Evolutionary conservation across 768 basidiomycete genomes (phyloP), one percentile per base, ranked within the genome.

Genomic region (Panaeolus cyanescens): DNA sequence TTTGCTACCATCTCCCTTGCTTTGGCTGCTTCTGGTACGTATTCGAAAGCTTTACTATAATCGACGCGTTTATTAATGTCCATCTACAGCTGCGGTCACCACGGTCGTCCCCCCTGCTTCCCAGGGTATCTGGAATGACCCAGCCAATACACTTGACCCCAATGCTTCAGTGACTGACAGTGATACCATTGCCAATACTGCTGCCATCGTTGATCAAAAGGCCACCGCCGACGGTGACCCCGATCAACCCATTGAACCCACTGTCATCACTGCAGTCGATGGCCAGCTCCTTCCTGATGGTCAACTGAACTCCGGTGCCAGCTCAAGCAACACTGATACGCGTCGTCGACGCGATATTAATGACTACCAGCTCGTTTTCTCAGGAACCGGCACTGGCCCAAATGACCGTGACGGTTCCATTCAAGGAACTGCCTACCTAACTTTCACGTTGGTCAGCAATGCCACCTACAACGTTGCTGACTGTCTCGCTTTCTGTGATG

Each of bases 351-450:
- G 77, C 15, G 32, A 65, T 28, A 39, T 71, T 31, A 61, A 64
- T 20, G 72, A 71, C 50, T 80, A 81, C 54, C 67, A 73, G 12
- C 61, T 72, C 17, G 75, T 82, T 5, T 83, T 83, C 64, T 54
- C 65, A 1, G 79, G 79, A 1, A 74, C 75, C 4, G 75, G 77
- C 2, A 74, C 69, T n/a, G 70, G 70, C 1, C 59, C 68, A 9
- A 70, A 59, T 12, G 79, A 78, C 61, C 67, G 77, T 25, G 81
- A 82, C 60, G 80, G 70, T 12, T 77, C 81, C 15, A 78, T 83
- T 20, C 61, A 82, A 68, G 80, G 80, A n/a, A 82, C 80, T 1
- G 80, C 80, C 1, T 83, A 81, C 65, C 69, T 83, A 28, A 83
- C 81, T 10, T 84, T 77, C 65, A 80, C 78, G 1, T 67, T 82